Base-by-base conservation (phyloP, 371 early-diverging fungal genomes). In the Mucor irregularis region DNA sequence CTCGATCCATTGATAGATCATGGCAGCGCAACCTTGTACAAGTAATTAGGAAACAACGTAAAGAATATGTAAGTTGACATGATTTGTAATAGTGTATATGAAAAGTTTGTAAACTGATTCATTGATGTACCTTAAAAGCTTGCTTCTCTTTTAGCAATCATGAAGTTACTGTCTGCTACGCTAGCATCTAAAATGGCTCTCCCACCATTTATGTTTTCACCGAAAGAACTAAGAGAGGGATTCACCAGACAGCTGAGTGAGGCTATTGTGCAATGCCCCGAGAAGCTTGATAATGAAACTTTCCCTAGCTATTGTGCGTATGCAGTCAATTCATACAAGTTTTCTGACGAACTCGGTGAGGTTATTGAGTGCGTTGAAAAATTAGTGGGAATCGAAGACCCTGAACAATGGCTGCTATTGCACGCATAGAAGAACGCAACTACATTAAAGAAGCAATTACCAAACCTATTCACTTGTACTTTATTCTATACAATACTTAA, bases 331-430 rank as follows among this genome's bases (percentile, higher is more conserved):
- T 64, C 74, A n/a, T 50, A 48, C 11, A 49, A 66, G 10, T 77
- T 77, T 45, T 59, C 63, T 2, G 42, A 39, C 1, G 74, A 77
- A 31, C 34, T 77, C 0, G 61, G 59, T 39, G 47, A 43, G 1
- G 52, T 69, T 2, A 33, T 73, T 13, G 64, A 65, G 24, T 59
- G 59, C 5, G 62, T 71, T 4, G 61, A 69, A 46, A 58, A 66
- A 16, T 47, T 77, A 0, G 78, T 77, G 2, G 78, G 74, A 14
- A 56, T 74, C 6, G 78, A 77, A 26, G 63, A 69, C 29, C 77
- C 77, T 8, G 62, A 71, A 7, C 64, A 72, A 57, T 74, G 78
- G 74, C 30, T 77, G 25, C 34, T 61, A 6, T 30, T 64, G 3
- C 52, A 64, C 49, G 58, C 59, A 10, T 67, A 58, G 34, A n/a